These are phyloP conservation scores for Epichloe sp. DNA, from an alignment of 2,329 filamentous ascomycete genomes.

Conservation along the genomic window DNA sequence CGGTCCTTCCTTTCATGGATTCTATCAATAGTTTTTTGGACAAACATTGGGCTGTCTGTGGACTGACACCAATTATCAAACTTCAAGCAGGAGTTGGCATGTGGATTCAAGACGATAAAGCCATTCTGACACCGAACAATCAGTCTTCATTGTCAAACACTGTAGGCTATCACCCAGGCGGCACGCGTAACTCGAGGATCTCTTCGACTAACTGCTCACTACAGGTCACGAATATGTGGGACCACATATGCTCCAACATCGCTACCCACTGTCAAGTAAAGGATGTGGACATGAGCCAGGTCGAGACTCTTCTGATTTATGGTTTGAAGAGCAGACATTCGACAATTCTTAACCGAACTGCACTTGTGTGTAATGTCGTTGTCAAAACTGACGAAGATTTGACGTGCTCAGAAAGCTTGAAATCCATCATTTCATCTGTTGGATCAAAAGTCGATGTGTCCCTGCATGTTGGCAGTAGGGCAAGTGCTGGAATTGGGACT, in stretches of 20 bases:
- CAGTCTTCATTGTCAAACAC: constrained; percentile 19
- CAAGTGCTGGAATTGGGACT: constrained; percentile 24
- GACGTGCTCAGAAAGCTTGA: constrained; percentile 52
- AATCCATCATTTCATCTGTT: constrained; percentile 47
- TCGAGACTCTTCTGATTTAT: constrained; percentile 43
- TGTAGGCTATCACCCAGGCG: constrained; percentile 23
- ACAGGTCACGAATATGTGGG: constrained; percentile 28
- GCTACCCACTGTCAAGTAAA: constrained; percentile 21
- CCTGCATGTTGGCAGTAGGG: constrained; percentile 29
- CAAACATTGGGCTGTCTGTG: not conserved
- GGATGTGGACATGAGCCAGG: constrained; percentile 32
- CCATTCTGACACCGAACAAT: constrained; percentile 27
- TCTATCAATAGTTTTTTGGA: constrained; percentile 25
- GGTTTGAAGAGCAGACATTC: constrained; percentile 46
- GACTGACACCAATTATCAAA: constrained; percentile 38
- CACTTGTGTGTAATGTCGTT: constrained; percentile 53
- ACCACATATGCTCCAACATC: constrained; percentile 30
- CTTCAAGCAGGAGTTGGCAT: constrained; percentile 47
- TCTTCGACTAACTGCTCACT: constrained; percentile 14
- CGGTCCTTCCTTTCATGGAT: constrained; percentile 5
- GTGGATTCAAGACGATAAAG: constrained; percentile 50
- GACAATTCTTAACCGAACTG: constrained; percentile 36
- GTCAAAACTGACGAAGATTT: constrained; percentile 48
- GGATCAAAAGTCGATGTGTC: constrained; percentile 37
- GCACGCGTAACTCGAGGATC: not conserved